Evolutionary conservation across 116 monocot genomes (phyloP).

Genomic region (Cymodocea nodosa): DNA sequence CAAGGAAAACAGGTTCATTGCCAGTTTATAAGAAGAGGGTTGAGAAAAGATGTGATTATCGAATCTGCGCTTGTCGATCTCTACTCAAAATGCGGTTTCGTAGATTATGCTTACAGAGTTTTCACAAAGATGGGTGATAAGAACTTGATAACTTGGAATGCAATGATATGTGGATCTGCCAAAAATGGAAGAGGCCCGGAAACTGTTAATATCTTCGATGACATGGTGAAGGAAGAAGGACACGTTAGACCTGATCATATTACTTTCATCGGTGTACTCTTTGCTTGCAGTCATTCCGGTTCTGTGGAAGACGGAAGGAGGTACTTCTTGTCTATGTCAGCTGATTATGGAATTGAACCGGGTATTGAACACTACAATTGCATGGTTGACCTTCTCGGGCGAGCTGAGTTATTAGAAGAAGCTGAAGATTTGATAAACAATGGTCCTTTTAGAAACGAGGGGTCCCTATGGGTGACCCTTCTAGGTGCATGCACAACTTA

Average conservation of each 20-base stretch:
- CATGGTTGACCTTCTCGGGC: conserved; percentile 68
- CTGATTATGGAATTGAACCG: conserved; percentile 34
- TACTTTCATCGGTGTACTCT: conserved; percentile 63
- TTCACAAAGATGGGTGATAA: conserved; percentile 22
- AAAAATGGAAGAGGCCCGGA: conserved; percentile 20
- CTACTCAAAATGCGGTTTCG: conserved; percentile 62
- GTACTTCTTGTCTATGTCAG: conserved; percentile 39
- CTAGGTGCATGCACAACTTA: conserved; percentile 56
- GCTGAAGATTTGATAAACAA: conserved; percentile 31
- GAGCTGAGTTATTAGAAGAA: conserved; percentile 59
- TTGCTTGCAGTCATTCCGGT: conserved; percentile 69
- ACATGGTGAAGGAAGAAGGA: conserved; percentile 45
- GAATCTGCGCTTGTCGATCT: conserved; percentile 73
- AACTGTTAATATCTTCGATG: conserved; percentile 26
- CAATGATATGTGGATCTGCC: conserved; percentile 26
- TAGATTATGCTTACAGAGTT: conserved; percentile 38
- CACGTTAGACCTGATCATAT: conserved; percentile 40
- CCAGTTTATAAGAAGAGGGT: conserved; percentile 32
- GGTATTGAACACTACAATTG: conserved; percentile 70
- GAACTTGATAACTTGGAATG: conserved; percentile 30
- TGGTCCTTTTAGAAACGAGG: conserved; percentile 7
- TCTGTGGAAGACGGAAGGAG: conserved; percentile 45
- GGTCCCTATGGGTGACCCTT: conserved; percentile 44
- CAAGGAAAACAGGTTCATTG: conserved; percentile 62
- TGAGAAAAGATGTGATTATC: conserved; percentile 34